These are phyloP conservation scores for Pyrrhoderma lamaoense DNA, from an alignment of 1,284 basidiomycete species.

Conservation along the genomic window DNA sequence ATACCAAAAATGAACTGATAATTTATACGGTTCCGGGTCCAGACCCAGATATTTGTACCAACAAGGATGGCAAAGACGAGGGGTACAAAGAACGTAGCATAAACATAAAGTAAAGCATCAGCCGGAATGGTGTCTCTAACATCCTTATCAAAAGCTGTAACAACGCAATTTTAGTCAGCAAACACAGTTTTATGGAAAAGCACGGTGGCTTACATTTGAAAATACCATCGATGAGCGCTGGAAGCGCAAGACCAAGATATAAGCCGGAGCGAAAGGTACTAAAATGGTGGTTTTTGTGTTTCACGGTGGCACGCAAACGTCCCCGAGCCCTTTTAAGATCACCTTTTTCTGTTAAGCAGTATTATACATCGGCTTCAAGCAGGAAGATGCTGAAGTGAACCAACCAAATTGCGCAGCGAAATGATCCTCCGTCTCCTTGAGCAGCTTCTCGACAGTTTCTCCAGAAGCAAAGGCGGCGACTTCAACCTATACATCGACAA, in stretches of 20 bases:
- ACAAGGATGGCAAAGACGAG: slow-evolving; percentile 74
- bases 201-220: slow-evolving; percentile 48
- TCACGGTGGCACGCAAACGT: slow-evolving; percentile 53
- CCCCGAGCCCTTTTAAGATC: slow-evolving; percentile 75
- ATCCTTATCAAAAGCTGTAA: slow-evolving; percentile 50
- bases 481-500: slow-evolving; percentile 43
- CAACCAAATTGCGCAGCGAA: slow-evolving; percentile 72
- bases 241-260: slow-evolving; percentile 70
- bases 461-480: slow-evolving; percentile 55
- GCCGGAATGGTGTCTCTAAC: slow-evolving; percentile 62
- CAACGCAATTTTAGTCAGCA: no score
- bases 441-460: slow-evolving; percentile 54
- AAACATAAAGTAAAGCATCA: slow-evolving; percentile 74
- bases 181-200: not conserved
- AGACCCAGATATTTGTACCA: slow-evolving; percentile 75
- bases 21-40: slow-evolving; percentile 75
- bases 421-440: slow-evolving; percentile 66
- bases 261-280: slow-evolving; percentile 73
- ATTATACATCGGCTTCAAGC: slow-evolving; percentile 19
- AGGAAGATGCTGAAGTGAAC: slow-evolving; percentile 22
- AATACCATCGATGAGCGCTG: slow-evolving; percentile 66
- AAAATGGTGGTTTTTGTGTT: slow-evolving; percentile 64
- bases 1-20: slow-evolving; percentile 87
- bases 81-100: slow-evolving; percentile 70
- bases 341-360: slow-evolving; percentile 56